A percentile compares a stretch with the other conserved stretches of the same genome.
Evolutionary conservation across 768 basidiomycete species (phyloP).

Genomic region (Hortiboletus flavorubellus): DNA sequence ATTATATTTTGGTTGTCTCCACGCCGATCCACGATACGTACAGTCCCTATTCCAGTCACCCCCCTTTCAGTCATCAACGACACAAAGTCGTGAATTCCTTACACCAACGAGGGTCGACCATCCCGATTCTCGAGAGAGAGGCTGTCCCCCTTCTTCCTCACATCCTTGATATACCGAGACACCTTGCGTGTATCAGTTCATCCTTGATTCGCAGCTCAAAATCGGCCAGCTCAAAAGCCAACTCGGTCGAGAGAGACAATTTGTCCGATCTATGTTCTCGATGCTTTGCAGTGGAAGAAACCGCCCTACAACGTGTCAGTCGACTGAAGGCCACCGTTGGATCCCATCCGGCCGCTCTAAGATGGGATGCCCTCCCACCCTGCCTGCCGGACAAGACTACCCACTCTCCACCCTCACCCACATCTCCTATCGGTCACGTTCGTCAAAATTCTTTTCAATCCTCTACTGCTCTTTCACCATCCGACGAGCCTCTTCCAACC

Average conservation of each 20-base stretch:
- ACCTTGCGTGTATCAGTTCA: slow-evolving; percentile 73
- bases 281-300: slow-evolving; percentile 71
- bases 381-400: neutral
- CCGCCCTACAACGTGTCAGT: slow-evolving; percentile 63
- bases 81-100: slow-evolving; percentile 53
- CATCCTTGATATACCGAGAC: slow-evolving; percentile 72
- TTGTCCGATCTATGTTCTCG: slow-evolving; percentile 55
- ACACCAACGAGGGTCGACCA: slow-evolving; percentile 51
- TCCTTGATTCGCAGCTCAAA: slow-evolving; percentile 66
- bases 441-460: slow-evolving; percentile 36
- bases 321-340: slow-evolving; percentile 40
- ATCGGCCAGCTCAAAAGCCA: slow-evolving; percentile 37
- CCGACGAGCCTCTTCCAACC: slow-evolving; percentile 17
- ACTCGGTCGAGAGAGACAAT: slow-evolving; percentile 31
- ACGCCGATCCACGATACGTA: slow-evolving; percentile 39
- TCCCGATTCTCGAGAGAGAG: slow-evolving; percentile 62
- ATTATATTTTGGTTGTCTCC: slow-evolving; percentile 74
- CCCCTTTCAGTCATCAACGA: slow-evolving; percentile 46
- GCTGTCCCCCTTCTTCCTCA: slow-evolving; percentile 71
- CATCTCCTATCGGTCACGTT: slow-evolving; percentile 14
- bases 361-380: slow-evolving; percentile 17
- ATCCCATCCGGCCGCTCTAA: slow-evolving; percentile 9
- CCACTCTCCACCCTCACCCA: slow-evolving; percentile 20
- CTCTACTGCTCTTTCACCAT: slow-evolving; percentile 47
- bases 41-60: slow-evolving; percentile 26